Base-by-base conservation (phyloP, 225 moss, liverwort and hornwort genomes). In the Pseudisothecium myosuroides region DNA sequence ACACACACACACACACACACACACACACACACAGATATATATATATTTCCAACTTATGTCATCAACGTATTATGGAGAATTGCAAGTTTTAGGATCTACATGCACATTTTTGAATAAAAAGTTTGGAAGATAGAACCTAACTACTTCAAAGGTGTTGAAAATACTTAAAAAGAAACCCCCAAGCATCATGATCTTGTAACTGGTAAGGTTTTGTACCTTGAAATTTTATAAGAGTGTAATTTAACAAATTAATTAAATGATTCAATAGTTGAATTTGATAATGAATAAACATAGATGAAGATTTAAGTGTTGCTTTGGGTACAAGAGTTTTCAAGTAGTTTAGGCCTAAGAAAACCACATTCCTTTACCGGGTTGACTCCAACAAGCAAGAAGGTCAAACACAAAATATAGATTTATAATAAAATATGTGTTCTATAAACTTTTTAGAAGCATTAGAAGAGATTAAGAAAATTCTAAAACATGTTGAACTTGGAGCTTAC, bases 371-470 rank as follows among this genome's bases (percentile, higher is more conserved):
- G 24, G 5, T 72, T 41, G 8, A 71, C 0, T 6, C 27, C 29
- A 45, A 45, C 1, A 73, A 0, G 6, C 43, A 0, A 43, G 1
- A 73, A 19, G 6, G 10, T 10, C 6, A 6, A 71, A 41, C 9
- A 71, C 0, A 26, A 73, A 45, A 28, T 3, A 11, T 74, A 47
- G 18, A 47, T 74, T 29, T 4, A 47, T 2, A 47, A 31, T 74
- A 31, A 74, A 31, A 74, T 31, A 43, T 16, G 9, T 43, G 1
- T 9, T 72, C 0, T 27, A 16, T 27, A 49, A 47, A 11, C 2
- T 6, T 47, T 45, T 47, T 73, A 45, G 43, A 60, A 72, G 72
- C 10, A 5, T 72, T 39, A 24, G 3, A 43, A 27, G 43, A 27
- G 5, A 27, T 43, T 43, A 15, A 5, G 27, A 43, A 16, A 31